These are phyloP conservation scores for Ephemerocybe angulata DNA, from an alignment of 768 basidiomycete genomes.

Conservation along the genomic window DNA sequence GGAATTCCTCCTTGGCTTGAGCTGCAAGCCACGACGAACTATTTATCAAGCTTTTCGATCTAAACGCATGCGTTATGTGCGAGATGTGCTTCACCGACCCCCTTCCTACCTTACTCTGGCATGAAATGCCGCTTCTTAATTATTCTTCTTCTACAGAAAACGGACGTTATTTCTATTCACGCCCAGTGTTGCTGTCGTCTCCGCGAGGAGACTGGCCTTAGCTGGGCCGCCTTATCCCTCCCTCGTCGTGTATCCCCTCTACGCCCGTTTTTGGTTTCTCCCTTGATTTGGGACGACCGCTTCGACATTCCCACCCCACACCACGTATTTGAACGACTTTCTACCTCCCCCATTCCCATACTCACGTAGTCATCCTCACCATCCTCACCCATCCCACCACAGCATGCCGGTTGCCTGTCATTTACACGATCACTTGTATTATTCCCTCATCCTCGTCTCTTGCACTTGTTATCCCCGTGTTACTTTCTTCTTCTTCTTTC, in stretches of 20 bases:
- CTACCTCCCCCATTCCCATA: slow-evolving; percentile 13
- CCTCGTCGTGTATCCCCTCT: slow-evolving; percentile 11
- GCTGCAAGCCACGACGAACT: slow-evolving; percentile 3
- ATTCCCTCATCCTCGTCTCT: slow-evolving; percentile 7
- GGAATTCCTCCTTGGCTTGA: background rate
- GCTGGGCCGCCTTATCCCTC: slow-evolving; percentile 13
- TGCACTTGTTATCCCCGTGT: slow-evolving; percentile 1
- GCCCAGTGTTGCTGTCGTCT: slow-evolving; percentile 20
- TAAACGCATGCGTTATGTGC: slow-evolving; percentile 2
- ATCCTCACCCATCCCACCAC: background rate
- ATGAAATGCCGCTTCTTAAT: background rate
- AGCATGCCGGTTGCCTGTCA: background rate
- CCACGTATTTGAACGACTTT: slow-evolving; percentile 6
- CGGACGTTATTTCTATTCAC: slow-evolving; percentile 79
- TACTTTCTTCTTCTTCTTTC: slow-evolving; percentile 20
- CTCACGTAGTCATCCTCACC: slow-evolving; percentile 10
- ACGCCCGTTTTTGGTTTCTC: slow-evolving; percentile 15
- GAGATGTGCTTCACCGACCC: slow-evolving; percentile 1
- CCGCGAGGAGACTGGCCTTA: background rate
- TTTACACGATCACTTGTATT: slow-evolving; percentile 11
- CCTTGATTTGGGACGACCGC: slow-evolving; percentile 5
- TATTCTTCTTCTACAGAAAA: slow-evolving; percentile 20
- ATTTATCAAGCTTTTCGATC: slow-evolving; percentile 4
- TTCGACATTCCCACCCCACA: slow-evolving; percentile 8
- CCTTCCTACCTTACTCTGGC: slow-evolving; percentile 3